Base-by-base conservation (phyloP, 345 rosid genomes). In the Euclidium syriacum region DNA sequence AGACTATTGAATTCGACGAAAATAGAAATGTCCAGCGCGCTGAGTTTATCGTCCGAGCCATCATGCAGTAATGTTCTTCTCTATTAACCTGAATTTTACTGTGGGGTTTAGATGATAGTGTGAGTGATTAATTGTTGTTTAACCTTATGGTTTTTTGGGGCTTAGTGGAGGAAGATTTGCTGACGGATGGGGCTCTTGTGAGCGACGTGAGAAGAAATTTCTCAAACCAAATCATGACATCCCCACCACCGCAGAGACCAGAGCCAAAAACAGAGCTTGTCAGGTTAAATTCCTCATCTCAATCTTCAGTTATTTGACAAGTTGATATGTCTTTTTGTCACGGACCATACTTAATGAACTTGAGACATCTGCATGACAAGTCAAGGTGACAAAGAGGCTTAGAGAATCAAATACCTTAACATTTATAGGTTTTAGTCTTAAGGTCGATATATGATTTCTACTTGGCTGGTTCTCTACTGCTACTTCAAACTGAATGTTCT, bases 121-220 rank as follows among this genome's bases (percentile, higher is more conserved):
- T 40, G 24, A 2, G 15, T 65, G 41, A 35, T 14, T 30, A 7
- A 20, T 52, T 46, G 17, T 22, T 39, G 26, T 22, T 49, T 46
- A 27, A 56, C 22, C 32, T 49, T 39, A 49, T 48, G 65, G 33
- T 71, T 40, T 38, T 33, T 70, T 64, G 52, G 58, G 7, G 35
- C 1, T 19, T 42, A 85, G 94, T 66, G 86, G 89, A 38, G 91
- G 95, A 26, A 82, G 96, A 73, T 90, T 84, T 46, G 83, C 95
- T 41, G 96, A 94, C 53, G 97, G 99, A 43, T 85, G 99, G 99
- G 96, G 97, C 24, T 94, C 99, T 5, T 94, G 91, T 66, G 97
- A 94, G 44, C 79, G 86, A 51, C 84, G 86, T 20, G 96, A 87
- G 81, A 90, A 90, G 82, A 84, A 81, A 64, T 90, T 90, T 73